Conservation (phyloP, 768 basidiomycete species). For the Phanerochaete sordida region DNA sequence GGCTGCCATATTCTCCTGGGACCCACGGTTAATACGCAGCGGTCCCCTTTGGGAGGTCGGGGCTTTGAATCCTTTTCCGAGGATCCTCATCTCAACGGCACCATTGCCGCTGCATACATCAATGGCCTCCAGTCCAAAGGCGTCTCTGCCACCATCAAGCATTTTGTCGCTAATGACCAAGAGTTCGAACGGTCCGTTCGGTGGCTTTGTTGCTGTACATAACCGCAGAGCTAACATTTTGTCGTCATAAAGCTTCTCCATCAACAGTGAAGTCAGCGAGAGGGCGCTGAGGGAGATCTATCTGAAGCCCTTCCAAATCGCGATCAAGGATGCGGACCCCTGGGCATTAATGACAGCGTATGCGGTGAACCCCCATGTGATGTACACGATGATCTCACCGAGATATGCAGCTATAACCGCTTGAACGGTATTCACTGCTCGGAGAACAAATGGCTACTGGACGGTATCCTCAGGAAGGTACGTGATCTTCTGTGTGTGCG, state of each 20-base stretch:
- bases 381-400: too few species aligned
- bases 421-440: slow-evolving; percentile 59
- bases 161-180: slow-evolving; percentile 61
- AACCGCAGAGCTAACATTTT: neutral
- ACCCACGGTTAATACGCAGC: slow-evolving; percentile 63
- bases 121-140: slow-evolving; percentile 58
- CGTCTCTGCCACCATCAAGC: slow-evolving; percentile 61
- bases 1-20: slow-evolving; percentile 44
- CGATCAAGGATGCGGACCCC: slow-evolving; percentile 49
- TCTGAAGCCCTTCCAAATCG: slow-evolving; percentile 59
- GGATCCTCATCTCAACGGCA: slow-evolving; percentile 54
- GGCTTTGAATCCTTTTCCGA: slow-evolving; percentile 65
- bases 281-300: slow-evolving; percentile 67
- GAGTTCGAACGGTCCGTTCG: slow-evolving; percentile 49
- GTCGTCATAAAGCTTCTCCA: slow-evolving; percentile 31
- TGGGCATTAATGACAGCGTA: slow-evolving; percentile 61
- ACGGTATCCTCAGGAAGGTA: slow-evolving; percentile 51
- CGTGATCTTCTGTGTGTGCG: neutral
- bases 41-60: slow-evolving; percentile 53
- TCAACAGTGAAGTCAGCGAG: slow-evolving; percentile 48
- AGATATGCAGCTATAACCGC: slow-evolving; percentile 62
- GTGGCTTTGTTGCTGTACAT: neutral
- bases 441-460: slow-evolving; percentile 46
- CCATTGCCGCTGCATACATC: slow-evolving; percentile 57
- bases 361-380: slow-evolving; percentile 15